Base-by-base conservation (phyloP, 768 basidiomycete genomes). In the Scleroderma bovista region DNA sequence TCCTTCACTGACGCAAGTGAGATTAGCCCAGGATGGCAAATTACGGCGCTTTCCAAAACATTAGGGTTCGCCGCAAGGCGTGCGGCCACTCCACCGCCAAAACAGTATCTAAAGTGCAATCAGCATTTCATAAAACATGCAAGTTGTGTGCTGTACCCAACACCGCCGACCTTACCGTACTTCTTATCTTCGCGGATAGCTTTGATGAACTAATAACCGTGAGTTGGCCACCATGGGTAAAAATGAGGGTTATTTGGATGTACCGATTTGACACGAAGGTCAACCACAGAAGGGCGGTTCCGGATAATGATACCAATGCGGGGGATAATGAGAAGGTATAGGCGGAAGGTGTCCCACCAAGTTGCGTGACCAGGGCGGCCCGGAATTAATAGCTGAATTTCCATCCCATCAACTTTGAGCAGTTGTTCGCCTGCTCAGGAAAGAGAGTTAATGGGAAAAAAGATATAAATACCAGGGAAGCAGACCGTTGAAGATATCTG, bases 401-500 rank as follows among this genome's bases (percentile, higher is more conserved):
- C 62, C 53, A 72, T 52, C 7, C 61, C 48, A 8, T 61, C 56
- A 4, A 45, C 59, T 13, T 48, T 51, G 36, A 69, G 32, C 6
- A 62, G 53, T 15, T 70, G 70, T 7, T 53, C 54, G 10, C 72
- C 72, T 60, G 45, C 34, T 23, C 17, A 9, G 13, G 16, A 33
- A 24, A 3, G 38, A 51, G 19, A 55, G 45, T 34, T 3, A 17
- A 26, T 22, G 23, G 24, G 19, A n/a, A n/a, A 37, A 9, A 26
- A 12, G 13, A 17, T 42, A 29, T 13, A 13, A 22, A 16, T 56
- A 12, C 37, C 36, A 3, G 31, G 43, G 16, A 47, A 32, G 57
- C 67, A 41, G 47, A 77, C 81, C 83, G 52, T 69, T 60, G 55
- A 83, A 84, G 43, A 80, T 61, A 63, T 85, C 80, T 9, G 82